These are phyloP conservation scores for Stachybotrys chartarum DNA, from an alignment of 2,329 filamentous ascomycete genomes.

Conservation along the genomic window DNA sequence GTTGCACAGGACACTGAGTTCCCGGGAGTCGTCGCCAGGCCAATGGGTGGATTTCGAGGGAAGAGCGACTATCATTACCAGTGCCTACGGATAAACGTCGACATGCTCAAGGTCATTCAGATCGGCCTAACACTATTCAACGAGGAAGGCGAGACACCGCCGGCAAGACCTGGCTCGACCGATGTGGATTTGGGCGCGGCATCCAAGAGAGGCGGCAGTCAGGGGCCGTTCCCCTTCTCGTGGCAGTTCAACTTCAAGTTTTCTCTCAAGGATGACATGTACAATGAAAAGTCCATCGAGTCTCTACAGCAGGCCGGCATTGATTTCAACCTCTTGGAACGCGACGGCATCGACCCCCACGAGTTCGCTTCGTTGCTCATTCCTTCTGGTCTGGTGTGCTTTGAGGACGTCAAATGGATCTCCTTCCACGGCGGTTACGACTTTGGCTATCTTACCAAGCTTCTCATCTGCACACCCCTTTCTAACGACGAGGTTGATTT, in stretches of 20 bases:
- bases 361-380: slow-evolving; percentile 87
- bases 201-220: slow-evolving; percentile 31
- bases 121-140: slow-evolving; percentile 93
- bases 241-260: slow-evolving; percentile 99
- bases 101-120: slow-evolving; percentile 95
- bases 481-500: slow-evolving; percentile 89
- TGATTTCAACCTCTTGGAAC: slow-evolving; percentile 76
- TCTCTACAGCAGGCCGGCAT: slow-evolving; percentile 88
- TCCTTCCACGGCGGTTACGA: slow-evolving; percentile 98
- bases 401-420: slow-evolving; percentile 88
- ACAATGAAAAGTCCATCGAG: slow-evolving; percentile 89
- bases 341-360: slow-evolving; percentile 82
- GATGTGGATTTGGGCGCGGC: slow-evolving; percentile 30
- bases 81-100: slow-evolving; percentile 92
- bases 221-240: slow-evolving; percentile 66
- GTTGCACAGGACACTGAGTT: slow-evolving; percentile 82
- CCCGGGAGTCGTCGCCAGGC: slow-evolving; percentile 91
- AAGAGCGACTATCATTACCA: slow-evolving; percentile 99
- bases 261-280: slow-evolving; percentile 93
- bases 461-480: slow-evolving; percentile 74
- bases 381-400: slow-evolving; percentile 82
- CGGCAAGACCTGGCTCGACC: slow-evolving; percentile 52
- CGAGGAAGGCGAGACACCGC: slow-evolving; percentile 79
- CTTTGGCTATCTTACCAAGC: slow-evolving; percentile 94
- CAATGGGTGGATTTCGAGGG: slow-evolving; percentile 88